A percentile compares a stretch with the other conserved stretches of the same genome.
These are phyloP conservation scores for Bidens hawaiensis DNA, from an alignment of 140 eudicot genomes.

Conservation along the genomic window DNA sequence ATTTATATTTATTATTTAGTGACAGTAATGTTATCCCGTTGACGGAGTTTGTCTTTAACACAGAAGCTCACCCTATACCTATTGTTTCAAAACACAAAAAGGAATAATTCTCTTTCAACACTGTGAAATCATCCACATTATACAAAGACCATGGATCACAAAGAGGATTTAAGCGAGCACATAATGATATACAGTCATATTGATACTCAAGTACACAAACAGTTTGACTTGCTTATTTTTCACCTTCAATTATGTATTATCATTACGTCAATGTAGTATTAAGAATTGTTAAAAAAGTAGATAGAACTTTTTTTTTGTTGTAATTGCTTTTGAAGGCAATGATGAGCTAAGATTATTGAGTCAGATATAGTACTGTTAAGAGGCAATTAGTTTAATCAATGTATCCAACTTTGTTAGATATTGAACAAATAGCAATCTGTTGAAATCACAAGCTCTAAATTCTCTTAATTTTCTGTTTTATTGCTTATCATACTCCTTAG, in stretches of 20 bases:
- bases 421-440: conserved; percentile 26
- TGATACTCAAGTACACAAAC: conserved; percentile 20
- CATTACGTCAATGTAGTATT: conserved; percentile 9
- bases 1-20: conserved; percentile 63
- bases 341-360: conserved; percentile 33
- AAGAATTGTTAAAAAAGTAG: conserved; percentile 18
- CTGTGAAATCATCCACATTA: conserved; percentile 18
- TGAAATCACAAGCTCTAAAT: conserved; percentile 23
- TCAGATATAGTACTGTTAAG: conserved; percentile 1
- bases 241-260: conserved; percentile 7
- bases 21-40: conserved; percentile 46
- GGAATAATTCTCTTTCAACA: conserved; percentile 20
- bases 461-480: conserved; percentile 20
- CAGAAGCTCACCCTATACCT: conserved; percentile 96
- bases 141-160: background rate
- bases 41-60: conserved; percentile 73
- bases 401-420: conserved; percentile 31
- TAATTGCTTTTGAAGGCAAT: conserved; percentile 21
- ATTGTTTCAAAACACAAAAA: conserved; percentile 39
- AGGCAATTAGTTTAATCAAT: conserved; percentile 20
- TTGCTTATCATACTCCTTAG: conserved; percentile 21
- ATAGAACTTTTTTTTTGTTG: conserved; percentile 23
- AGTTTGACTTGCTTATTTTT: conserved; percentile 25
- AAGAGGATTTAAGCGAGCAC: no score
- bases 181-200: conserved; percentile 18